Base-by-base conservation (phyloP, 2,329 filamentous ascomycete genomes). In the Nigrograna mackinnonii region DNA sequence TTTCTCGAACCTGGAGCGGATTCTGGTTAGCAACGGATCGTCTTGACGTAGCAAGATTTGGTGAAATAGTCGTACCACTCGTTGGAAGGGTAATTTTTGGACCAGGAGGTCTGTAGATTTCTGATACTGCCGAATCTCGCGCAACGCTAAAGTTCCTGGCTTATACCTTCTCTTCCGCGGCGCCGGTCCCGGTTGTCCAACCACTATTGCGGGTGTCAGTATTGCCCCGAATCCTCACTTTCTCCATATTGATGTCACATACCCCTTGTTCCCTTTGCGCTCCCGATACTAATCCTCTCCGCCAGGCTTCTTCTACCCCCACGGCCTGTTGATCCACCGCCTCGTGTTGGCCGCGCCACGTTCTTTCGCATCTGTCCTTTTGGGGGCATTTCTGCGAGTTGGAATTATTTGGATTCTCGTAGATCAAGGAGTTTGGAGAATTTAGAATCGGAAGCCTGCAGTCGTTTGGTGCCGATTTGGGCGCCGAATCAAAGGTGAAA, bases 41-140 rank as follows among this genome's bases (percentile, higher is more conserved):
- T 9, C 9, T n/a, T 9, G 24, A n/a, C 24, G n/a, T 28, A 28
- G 24, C n/a, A 28, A 28, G n/a, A n/a, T 9, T 28, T n/a, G 24
- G 24, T n/a, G n/a, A n/a, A 7, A 20, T 5, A 14, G 2, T 51
- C 71, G 34, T 61, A 77, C 94, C 70, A 99, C 80, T 72, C 94
- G 89, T 79, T 96, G 90, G 82, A 99, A 99, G 49, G 94, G 94
- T 53, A 96, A 86, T 82, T 96, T 97, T 77, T 89, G 86, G 76
- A 99, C 91, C 63, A 99, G 79, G 38, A 99, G 85, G 79, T 97
- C 91, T 38, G 92, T 96, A 54, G 87, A 90, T 80, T 95, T 95
- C 80, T 97, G 92, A 82, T 97, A 97, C 69, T 89, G 87, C 81
- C 92, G 87, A 67, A 99, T 99, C 80, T 99, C 94, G 83, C 91